phyloP scores from a whole-genome alignment of 306 rosid genomes.

The Hippophae rhamnoides region DNA sequence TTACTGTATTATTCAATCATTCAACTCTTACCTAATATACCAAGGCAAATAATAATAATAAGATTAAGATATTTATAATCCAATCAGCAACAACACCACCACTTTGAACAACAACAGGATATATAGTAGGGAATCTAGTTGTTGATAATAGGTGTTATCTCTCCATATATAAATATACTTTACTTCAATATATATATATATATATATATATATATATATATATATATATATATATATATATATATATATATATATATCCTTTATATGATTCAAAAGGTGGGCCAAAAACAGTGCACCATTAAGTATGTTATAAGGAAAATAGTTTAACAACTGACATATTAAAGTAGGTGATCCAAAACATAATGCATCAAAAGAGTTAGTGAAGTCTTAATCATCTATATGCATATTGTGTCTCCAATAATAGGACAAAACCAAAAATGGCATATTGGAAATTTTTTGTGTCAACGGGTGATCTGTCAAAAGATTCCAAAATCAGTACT shows the following conservation, averaged over 20 bases:
- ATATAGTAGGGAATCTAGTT: constrained; percentile 30
- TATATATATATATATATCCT: no score
- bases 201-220: no score
- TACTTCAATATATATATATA: no score
- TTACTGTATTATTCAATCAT: constrained; percentile 25
- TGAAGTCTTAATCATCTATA: constrained; percentile 32
- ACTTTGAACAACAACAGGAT: constrained; percentile 5
- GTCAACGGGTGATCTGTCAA: no score
- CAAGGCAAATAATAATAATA: background rate
- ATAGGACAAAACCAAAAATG: no score
- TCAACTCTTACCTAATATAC: constrained; percentile 16
- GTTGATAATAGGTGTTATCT: constrained; percentile 15
- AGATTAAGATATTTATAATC: background rate
- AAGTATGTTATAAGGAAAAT: background rate
- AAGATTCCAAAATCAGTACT: no score
- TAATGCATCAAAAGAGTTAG: constrained; percentile 19
- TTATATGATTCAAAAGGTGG: background rate
- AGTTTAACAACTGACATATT: constrained; percentile 1
- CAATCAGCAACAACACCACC: constrained; percentile 21
- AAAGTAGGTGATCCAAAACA: constrained; percentile 24
- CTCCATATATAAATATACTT: no score
- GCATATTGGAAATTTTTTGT: no score
- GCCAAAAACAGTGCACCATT: constrained; percentile 17
- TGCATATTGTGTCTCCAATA: background rate
- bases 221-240: no score